phyloP scores from a whole-genome alignment of 805 yeast species.

The Pichia nakasei region DNA sequence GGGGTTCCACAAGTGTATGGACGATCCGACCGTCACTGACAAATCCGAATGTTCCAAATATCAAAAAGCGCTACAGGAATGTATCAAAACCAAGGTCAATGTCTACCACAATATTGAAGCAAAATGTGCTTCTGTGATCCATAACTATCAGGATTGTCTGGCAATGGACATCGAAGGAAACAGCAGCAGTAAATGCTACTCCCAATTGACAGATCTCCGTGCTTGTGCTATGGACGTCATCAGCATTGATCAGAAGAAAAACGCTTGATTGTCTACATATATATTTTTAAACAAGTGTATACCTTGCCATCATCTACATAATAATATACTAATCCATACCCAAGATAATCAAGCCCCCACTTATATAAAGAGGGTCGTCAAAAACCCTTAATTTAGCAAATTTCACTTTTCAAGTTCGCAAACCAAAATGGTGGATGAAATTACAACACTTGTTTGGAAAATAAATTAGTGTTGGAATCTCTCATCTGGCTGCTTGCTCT shows the following conservation, averaged over 20 bases:
- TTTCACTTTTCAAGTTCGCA: no score
- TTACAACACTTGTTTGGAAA: no score
- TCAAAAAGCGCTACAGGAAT: slow-evolving; percentile 49
- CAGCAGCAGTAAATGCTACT: slow-evolving; percentile 41
- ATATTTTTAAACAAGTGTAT: background rate
- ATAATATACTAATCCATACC: background rate
- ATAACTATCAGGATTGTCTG: slow-evolving; percentile 60
- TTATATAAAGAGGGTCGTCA: no score
- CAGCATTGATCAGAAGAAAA: background rate
- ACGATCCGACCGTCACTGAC: slow-evolving; percentile 39
- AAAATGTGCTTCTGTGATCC: slow-evolving; percentile 49
- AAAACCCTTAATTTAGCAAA: no score
- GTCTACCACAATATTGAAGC: slow-evolving; percentile 60
- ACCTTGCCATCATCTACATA: background rate
- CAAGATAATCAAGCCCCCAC: no score
- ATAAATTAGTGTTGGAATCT: no score
- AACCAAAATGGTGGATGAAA: no score
- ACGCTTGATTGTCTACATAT: no score
- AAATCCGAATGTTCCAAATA: slow-evolving; percentile 42
- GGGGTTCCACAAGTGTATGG: slow-evolving; percentile 65
- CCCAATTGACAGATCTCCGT: slow-evolving; percentile 46
- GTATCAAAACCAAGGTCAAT: slow-evolving; percentile 61
- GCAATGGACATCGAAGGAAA: slow-evolving; percentile 33
- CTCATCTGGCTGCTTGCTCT: no score
- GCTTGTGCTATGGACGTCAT: slow-evolving; percentile 33